Percentiles rank a stretch among this genome's conserved stretches.
phyloP scores from a whole-genome alignment of 1,139 yeast genomes.

The Geotrichum histeridarum region DNA sequence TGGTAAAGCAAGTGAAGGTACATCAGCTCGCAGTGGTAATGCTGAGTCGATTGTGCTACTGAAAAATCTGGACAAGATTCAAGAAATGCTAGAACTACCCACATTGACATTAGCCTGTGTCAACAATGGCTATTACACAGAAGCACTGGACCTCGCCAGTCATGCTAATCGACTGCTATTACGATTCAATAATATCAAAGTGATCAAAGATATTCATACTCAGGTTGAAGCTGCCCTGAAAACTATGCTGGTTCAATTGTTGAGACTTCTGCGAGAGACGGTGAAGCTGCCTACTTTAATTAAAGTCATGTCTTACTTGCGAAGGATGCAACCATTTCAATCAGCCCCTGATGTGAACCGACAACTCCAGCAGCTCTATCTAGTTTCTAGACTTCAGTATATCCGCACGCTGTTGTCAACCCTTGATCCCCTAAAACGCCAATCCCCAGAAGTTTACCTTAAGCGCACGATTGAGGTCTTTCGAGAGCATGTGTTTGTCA shows the following conservation, averaged over 20 bases:
- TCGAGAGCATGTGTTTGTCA: conserved; percentile 73
- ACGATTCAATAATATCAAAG: conserved; percentile 58
- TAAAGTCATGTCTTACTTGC: conserved; percentile 71
- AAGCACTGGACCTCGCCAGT: conserved; percentile 74
- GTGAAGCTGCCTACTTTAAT: conserved; percentile 71
- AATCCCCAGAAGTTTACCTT: conserved; percentile 56
- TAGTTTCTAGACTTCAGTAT: conserved; percentile 36
- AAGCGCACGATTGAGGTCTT: conserved; percentile 77
- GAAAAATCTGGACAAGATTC: conserved; percentile 62
- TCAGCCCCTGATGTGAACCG: conserved; percentile 18
- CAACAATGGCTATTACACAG: conserved; percentile 80
- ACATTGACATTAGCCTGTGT: conserved; percentile 79
- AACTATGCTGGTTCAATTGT: conserved; percentile 49
- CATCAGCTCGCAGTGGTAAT: conserved; percentile 2
- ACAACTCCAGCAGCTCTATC: conserved; percentile 35
- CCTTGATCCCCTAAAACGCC: conserved; percentile 49
- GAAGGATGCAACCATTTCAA: conserved; percentile 42
- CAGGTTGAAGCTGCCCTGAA: conserved; percentile 38
- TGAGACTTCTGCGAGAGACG: conserved; percentile 66
- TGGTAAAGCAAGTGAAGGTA: background rate
- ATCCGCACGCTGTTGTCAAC: conserved; percentile 47
- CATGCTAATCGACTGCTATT: conserved; percentile 62
- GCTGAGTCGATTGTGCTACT: conserved; percentile 39
- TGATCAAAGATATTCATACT: conserved; percentile 48
- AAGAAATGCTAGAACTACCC: conserved; percentile 80